Percentiles rank a stretch among this genome's conserved stretches.
phyloP scores from a whole-genome alignment of 2,329 filamentous ascomycete genomes.

The Fusarium sp. region DNA sequence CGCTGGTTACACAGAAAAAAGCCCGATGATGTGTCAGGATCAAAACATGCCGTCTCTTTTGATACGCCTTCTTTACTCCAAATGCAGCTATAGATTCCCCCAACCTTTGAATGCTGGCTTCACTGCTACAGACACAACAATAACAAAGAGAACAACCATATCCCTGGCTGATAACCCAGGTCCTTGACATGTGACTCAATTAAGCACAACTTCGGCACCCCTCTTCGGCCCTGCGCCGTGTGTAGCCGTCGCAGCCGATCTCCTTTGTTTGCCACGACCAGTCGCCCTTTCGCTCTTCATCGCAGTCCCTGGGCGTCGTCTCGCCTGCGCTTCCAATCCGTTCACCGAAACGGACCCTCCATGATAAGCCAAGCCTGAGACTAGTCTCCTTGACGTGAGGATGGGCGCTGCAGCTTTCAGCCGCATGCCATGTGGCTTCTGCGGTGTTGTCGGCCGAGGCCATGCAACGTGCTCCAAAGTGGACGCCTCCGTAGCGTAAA shows the following conservation, averaged over 20 bases:
- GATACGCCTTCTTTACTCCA: constrained; percentile 32
- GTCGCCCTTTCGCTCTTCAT: constrained; percentile 27
- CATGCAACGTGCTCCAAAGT: constrained; percentile 29
- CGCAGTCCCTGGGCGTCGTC: constrained; percentile 35
- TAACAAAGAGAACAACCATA: constrained; percentile 24
- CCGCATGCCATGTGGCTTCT: constrained; percentile 40
- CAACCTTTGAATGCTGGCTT: constrained; percentile 21
- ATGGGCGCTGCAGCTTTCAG: constrained; percentile 30
- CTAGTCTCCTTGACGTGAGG: constrained; percentile 20
- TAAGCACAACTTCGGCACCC: constrained; percentile 29
- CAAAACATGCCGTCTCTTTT: constrained; percentile 28
- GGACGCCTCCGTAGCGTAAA: constrained; percentile 23
- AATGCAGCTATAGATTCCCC: constrained; percentile 19
- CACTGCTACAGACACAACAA: constrained; percentile 27
- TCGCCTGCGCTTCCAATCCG: constrained; percentile 34
- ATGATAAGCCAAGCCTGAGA: constrained; percentile 16
- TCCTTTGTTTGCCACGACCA: constrained; percentile 33
- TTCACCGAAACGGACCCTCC: constrained; percentile 22
- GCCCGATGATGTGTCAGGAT: constrained; percentile 20
- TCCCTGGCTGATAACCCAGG: constrained; percentile 30
- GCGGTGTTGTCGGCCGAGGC: constrained; percentile 15
- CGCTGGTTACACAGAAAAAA: constrained; percentile 16
- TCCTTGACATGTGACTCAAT: constrained; percentile 38
- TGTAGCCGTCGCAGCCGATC: constrained; percentile 47
- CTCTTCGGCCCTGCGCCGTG: constrained; percentile 36